phyloP scores from a whole-genome alignment of 345 rosid species.

The Hevea brasiliensis region DNA sequence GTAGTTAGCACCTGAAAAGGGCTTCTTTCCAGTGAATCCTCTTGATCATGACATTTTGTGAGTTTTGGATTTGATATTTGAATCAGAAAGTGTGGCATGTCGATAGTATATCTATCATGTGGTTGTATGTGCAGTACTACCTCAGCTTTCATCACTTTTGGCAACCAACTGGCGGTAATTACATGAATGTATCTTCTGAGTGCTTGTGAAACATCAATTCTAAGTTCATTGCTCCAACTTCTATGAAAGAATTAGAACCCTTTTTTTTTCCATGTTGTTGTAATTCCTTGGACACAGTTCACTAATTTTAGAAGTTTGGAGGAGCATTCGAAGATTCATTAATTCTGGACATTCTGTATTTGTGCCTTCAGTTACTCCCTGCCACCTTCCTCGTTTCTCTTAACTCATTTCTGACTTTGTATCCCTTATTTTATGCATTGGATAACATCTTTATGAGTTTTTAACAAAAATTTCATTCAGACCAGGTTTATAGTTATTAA shows the following conservation, averaged over 20 bases:
- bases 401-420: background rate
- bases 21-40: background rate
- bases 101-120: background rate
- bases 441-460: background rate
- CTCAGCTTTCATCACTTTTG: background rate
- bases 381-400: background rate
- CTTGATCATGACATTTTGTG: background rate
- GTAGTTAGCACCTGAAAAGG: background rate
- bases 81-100: background rate
- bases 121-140: background rate
- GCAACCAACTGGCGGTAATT: too few species aligned
- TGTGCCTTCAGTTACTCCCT: background rate
- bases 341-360: background rate
- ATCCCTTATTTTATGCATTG: background rate
- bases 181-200: background rate
- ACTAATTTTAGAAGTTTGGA: background rate
- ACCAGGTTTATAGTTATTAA: background rate
- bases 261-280: background rate
- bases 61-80: background rate
- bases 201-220: slow-evolving; percentile 1
- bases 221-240: background rate
- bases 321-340: background rate
- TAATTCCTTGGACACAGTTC: background rate
- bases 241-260: background rate
- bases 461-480: background rate